phyloP scores from a whole-genome alignment of 352 stramenopile genomes.

The Saprolegnia parasitica region DNA sequence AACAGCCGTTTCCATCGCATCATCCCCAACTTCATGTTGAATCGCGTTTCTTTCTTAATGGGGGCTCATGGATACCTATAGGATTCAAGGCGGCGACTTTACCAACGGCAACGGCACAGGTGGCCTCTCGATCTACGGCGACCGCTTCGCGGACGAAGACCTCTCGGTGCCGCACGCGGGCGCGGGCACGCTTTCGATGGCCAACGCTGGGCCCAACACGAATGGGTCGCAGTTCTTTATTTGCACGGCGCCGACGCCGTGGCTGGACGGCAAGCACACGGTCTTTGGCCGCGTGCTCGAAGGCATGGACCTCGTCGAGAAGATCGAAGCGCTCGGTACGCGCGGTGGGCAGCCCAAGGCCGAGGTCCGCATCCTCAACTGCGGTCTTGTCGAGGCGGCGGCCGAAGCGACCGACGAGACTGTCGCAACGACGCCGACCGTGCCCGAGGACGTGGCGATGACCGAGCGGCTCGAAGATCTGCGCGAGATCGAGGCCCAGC shows the following conservation, averaged over 20 bases:
- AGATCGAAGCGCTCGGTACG: constrained; percentile 68
- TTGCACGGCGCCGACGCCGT: constrained; percentile 91
- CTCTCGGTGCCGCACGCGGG: constrained; percentile 62
- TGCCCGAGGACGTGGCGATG: constrained; percentile 48
- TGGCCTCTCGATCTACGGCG: constrained; percentile 94
- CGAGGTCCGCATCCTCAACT: constrained; percentile 90
- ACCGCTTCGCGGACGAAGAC: constrained; percentile 91
- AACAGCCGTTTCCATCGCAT: constrained; percentile 93
- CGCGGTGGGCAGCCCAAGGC: constrained; percentile 83
- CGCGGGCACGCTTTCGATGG: constrained; percentile 81
- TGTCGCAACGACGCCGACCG: neutral
- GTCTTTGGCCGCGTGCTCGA: constrained; percentile 92
- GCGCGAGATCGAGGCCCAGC: constrained; percentile 57
- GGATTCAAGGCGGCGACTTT: constrained; percentile 93
- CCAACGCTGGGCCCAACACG: constrained; percentile 83
- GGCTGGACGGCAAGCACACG: constrained; percentile 96
- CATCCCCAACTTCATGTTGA: constrained; percentile 92
- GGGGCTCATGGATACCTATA: constrained; percentile 26
- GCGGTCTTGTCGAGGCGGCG: constrained; percentile 40
- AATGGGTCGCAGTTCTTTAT: constrained; percentile 97
- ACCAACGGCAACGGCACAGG: constrained; percentile 90
- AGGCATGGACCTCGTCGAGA: constrained; percentile 90
- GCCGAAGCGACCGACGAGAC: neutral
- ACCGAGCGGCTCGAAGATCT: constrained; percentile 54
- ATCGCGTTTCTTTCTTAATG: constrained; percentile 23